Base-by-base conservation (phyloP, 257 asterid species). In the Rubia yunnanensis region DNA sequence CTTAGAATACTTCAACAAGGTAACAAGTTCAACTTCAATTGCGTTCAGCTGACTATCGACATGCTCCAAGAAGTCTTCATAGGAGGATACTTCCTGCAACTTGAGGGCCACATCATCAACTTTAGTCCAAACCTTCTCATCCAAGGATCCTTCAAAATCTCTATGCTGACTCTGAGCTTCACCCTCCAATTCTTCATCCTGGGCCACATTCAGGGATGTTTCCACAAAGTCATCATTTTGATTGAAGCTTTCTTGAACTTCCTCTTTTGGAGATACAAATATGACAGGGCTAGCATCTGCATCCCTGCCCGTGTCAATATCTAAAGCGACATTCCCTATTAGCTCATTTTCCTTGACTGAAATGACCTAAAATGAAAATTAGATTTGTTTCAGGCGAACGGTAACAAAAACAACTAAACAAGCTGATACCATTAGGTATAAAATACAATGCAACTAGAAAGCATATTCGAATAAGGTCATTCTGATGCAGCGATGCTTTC, bases 331-430 rank as follows among this genome's bases (percentile, higher is more conserved):
- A 81, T 86, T 87, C 69, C 86, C 91, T 60, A 89, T 79, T 60
- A 92, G 84, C 71, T 85, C 84, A 74, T 76, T 71, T 81, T 92
- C 98, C 79, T 86, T 82, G 70, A 72, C 77, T 38, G 96, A 80
- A 77, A 92, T 85, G 76, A 85, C 97, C 98, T 92, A 81, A 67
- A 72, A 10, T 48, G 63, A 61, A 71, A 41, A 20, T 26, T 32
- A 32, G 14, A 24, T 24, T 56, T 11, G 9, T 10, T 46, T 31
- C 20, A 26, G 7, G 6, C 20, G 15, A 35, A 41, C 38, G 28
- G 61, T n/a, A 66, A 18, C 31, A 27, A 49, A 35, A 61, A 48
- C 32, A 57, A 58, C 63, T 13, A 58, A 0, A 2, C 14, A 58
- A 15, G 23, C 9, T 14, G 62, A 23, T 35, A 14, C 23, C 11